Percentiles rank a stretch among this genome's conserved stretches.
phyloP scores from a whole-genome alignment of 1,284 basidiomycete species.

The Leccinum subfulvum region DNA sequence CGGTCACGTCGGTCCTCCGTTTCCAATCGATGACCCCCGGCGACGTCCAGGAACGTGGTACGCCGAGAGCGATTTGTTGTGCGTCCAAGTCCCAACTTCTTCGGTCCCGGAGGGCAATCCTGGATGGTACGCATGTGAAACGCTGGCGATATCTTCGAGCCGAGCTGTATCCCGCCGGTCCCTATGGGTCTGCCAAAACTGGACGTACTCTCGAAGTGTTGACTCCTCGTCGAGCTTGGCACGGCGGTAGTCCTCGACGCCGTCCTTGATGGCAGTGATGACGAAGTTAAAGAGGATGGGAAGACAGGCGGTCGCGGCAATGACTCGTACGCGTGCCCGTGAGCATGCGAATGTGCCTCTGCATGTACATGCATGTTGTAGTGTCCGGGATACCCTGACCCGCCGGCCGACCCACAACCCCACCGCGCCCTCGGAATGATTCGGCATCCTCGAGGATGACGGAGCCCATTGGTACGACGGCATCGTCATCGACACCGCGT shows the following conservation, averaged over 20 bases:
- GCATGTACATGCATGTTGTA: neutral
- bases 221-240: constrained; percentile 87
- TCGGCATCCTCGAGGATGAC: neutral
- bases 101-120: constrained; percentile 18
- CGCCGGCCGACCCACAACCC: neutral
- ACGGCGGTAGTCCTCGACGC: constrained; percentile 73
- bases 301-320: constrained; percentile 87
- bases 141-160: constrained; percentile 58
- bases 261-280: constrained; percentile 92
- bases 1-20: constrained; percentile 65
- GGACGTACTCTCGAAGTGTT: constrained; percentile 70
- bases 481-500: neutral
- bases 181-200: constrained; percentile 36
- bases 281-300: constrained; percentile 85
- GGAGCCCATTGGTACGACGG: neutral
- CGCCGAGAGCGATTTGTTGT: constrained; percentile 36
- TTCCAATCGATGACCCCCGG: constrained; percentile 78
- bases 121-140: constrained; percentile 64
- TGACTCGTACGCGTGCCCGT: constrained; percentile 33
- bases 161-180: constrained; percentile 38
- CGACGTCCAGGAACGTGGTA: constrained; percentile 52
- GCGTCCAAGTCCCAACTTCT: constrained; percentile 19
- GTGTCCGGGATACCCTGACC: neutral
- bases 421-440: neutral
- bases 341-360: neutral